phyloP scores from a whole-genome alignment of 2,329 filamentous ascomycete species.

The Exophiala xenobiotica region DNA sequence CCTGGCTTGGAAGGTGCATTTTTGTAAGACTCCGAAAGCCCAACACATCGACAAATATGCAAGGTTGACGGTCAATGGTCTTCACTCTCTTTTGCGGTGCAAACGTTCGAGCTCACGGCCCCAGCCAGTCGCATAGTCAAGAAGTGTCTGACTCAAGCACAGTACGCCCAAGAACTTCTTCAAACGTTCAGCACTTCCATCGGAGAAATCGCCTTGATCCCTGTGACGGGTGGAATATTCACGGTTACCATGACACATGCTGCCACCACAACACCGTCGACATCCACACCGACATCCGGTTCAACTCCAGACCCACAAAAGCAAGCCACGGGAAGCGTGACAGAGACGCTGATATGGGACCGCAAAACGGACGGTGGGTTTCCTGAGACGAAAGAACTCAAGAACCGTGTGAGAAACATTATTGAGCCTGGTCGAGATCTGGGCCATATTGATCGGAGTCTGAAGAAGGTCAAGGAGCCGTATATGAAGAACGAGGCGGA shows the following conservation, averaged over 20 bases:
- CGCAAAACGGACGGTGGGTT: constrained; percentile 84
- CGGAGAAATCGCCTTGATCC: constrained; percentile 84
- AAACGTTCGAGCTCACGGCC: too few relatives aligned
- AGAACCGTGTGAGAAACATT: constrained; percentile 77
- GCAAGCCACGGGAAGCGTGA: constrained; percentile 14
- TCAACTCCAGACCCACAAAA: too few relatives aligned
- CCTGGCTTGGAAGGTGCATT: too few relatives aligned
- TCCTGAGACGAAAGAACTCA: constrained; percentile 89
- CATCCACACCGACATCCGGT: too few relatives aligned
- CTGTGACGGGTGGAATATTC: constrained; percentile 81
- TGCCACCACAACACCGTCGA: constrained; percentile 1
- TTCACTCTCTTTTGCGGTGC: neutral
- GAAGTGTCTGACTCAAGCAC: constrained; percentile 7
- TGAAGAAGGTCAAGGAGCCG: constrained; percentile 33
- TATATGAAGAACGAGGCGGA: constrained; percentile 8
- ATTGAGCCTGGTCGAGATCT: constrained; percentile 75
- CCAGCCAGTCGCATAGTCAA: too few relatives aligned
- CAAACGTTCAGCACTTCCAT: constrained; percentile 84
- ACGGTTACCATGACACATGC: constrained; percentile 62
- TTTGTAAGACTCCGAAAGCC: too few relatives aligned
- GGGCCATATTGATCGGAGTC: constrained; percentile 71
- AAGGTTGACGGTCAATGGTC: too few relatives aligned
- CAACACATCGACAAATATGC: too few relatives aligned
- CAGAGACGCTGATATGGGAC: constrained; percentile 74
- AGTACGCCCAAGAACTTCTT: constrained; percentile 94